Percentiles rank a stretch among this genome's conserved stretches.
phyloP scores from a whole-genome alignment of 768 basidiomycete genomes.

The Trametes coccinea region DNA sequence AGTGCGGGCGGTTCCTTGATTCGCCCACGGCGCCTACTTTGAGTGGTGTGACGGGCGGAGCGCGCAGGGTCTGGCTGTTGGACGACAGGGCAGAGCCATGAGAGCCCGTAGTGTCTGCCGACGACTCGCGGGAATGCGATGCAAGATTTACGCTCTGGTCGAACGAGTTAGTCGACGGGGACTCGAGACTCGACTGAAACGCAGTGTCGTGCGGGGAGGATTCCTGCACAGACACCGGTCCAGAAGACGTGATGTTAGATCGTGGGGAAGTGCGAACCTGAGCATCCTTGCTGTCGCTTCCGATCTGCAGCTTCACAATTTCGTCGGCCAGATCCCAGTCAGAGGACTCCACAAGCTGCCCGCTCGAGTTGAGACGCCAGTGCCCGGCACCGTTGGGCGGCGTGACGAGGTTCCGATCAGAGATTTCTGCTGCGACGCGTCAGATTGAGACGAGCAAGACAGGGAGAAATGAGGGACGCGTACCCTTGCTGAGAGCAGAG shows the following conservation, averaged over 20 bases:
- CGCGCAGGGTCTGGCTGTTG: conserved; percentile 57
- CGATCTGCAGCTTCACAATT: conserved; percentile 70
- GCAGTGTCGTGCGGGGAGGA: conserved; percentile 73
- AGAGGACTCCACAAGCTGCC: conserved; percentile 62
- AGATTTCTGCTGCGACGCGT: conserved; percentile 31
- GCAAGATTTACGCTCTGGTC: conserved; percentile 61
- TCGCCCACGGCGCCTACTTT: conserved; percentile 55
- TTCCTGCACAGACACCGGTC: conserved; percentile 60
- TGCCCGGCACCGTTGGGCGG: conserved; percentile 45
- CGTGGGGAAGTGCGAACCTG: conserved; percentile 70
- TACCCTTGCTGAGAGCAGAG: conserved; percentile 28
- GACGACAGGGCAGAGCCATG: conserved; percentile 55
- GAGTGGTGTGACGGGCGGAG: conserved; percentile 47
- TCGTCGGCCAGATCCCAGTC: conserved; percentile 77
- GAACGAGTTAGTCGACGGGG: conserved; percentile 62
- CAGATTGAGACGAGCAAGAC: conserved; percentile 2
- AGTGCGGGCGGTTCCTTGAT: conserved; percentile 76
- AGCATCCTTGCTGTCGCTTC: conserved; percentile 53
- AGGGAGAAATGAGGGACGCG: conserved; percentile 5
- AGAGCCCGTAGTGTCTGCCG: conserved; percentile 71
- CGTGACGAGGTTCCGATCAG: conserved; percentile 42
- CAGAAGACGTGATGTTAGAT: conserved; percentile 52
- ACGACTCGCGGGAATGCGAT: conserved; percentile 80
- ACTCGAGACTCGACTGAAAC: conserved; percentile 70
- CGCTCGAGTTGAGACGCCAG: conserved; percentile 66